These are phyloP conservation scores for Agaricus blazei DNA, from an alignment of 768 basidiomycete genomes.

Conservation along the genomic window DNA sequence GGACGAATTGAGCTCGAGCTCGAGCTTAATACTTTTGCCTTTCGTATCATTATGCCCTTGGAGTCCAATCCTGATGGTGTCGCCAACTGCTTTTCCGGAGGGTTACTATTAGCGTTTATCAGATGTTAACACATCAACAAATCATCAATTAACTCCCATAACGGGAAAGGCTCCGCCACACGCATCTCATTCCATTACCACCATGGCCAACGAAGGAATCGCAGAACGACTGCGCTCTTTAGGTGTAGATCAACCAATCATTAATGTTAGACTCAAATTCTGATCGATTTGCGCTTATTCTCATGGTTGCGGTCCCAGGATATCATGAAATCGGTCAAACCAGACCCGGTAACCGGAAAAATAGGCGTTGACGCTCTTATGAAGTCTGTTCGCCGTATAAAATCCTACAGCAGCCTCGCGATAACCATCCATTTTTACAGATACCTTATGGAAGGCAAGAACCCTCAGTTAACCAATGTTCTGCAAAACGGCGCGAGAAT, in stretches of 20 bases:
- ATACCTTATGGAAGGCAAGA: slow-evolving; percentile 11
- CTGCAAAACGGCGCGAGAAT: slow-evolving; percentile 2
- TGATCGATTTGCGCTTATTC: background rate
- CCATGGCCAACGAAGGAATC: background rate
- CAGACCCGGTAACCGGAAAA: slow-evolving; percentile 13
- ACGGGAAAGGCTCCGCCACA: background rate
- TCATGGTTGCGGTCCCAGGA: background rate
- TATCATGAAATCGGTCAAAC: slow-evolving; percentile 10
- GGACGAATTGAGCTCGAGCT: too few species aligned
- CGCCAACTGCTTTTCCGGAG: too few species aligned
- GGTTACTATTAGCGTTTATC: too few species aligned
- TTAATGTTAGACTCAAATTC: background rate
- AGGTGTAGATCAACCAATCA: slow-evolving; percentile 1
- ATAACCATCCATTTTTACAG: background rate
- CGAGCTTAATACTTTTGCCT: too few species aligned
- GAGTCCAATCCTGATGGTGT: too few species aligned
- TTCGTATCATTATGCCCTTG: too few species aligned
- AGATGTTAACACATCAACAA: too few species aligned
- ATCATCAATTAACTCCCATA: too few species aligned
- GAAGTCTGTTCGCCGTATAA: background rate
- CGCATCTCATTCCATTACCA: background rate
- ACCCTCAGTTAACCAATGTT: slow-evolving; percentile 8
- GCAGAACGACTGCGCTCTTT: background rate
- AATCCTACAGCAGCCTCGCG: background rate
- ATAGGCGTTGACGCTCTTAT: slow-evolving; percentile 11